Evolutionary conservation across 2,329 filamentous ascomycete species (phyloP), one percentile per base, ranked within the genome.

Genomic region (Lachnellula subtilissima): DNA sequence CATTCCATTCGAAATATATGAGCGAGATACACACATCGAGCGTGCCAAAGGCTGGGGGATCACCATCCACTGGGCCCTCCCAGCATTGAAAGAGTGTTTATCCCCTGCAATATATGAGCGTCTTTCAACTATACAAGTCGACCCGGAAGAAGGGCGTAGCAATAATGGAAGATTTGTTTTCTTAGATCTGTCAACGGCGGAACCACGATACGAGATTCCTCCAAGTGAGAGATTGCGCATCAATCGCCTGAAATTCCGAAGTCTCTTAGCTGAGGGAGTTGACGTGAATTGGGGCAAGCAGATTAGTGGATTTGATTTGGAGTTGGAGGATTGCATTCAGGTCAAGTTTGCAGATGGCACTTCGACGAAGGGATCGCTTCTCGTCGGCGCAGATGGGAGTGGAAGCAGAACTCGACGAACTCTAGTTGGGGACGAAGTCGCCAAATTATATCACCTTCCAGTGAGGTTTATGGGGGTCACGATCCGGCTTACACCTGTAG

Each of bases 61-160:
- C 55, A 86, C 83, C 0, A 72, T 87, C 55, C 81, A 86, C 65
- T 87, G 83, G 83, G 81, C 79, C 4, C 73, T 85, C 9, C 73
- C 78, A 0, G 74, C 74, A 1, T 71, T 86, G 42, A 73, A 77
- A 46, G 65, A 72, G 7, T 72, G 85, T 22, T 71, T 86, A 28
- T 78, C 82, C 0, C 65, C 73, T 0, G 69, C 76, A 12, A 67
- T 84, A 6, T 66, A 76, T 3, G 64, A 66, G 2, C 73, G 74
- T 0, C 67, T 84, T 2, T 73, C 76, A 1, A 76, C 79, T 48
- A 74, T 78, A 0, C 81, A 79, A 62, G 79, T 86, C 45, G 78
- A 82, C 65, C 71, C 75, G n/a, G 67, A 72, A 56, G 75, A 82
- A 63, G 76, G 78, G 11, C 68, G 71, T 54, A 67, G 73, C 50